phyloP scores from a whole-genome alignment of 1,139 yeast genomes.

The Nakaseomyces sp. region DNA sequence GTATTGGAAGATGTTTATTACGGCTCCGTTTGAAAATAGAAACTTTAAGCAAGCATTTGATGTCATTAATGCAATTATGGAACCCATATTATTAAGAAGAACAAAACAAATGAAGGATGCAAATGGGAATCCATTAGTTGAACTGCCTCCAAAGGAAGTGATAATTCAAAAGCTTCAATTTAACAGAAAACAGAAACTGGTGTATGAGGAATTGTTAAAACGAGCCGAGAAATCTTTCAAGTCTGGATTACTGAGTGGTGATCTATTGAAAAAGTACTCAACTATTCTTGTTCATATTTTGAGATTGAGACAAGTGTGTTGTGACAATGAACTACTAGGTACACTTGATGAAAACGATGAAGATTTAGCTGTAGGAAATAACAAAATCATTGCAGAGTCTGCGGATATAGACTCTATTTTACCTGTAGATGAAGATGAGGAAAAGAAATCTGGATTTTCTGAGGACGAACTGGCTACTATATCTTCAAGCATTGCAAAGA shows the following conservation, averaged over 20 bases:
- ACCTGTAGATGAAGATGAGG: slow-evolving; percentile 2
- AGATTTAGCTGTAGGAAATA: slow-evolving; percentile 28
- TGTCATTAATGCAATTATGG: slow-evolving; percentile 74
- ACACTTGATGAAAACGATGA: slow-evolving; percentile 32
- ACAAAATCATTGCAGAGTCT: slow-evolving; percentile 32
- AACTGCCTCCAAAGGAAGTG: slow-evolving; percentile 69
- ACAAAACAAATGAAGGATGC: slow-evolving; percentile 76
- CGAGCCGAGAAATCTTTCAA: slow-evolving; percentile 61
- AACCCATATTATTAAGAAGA: slow-evolving; percentile 74
- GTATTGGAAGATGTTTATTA: slow-evolving; percentile 83
- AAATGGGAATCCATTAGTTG: slow-evolving; percentile 69
- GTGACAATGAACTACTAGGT: slow-evolving; percentile 62
- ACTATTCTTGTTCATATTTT: slow-evolving; percentile 76
- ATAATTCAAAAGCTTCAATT: slow-evolving; percentile 58
- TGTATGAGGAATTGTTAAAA: slow-evolving; percentile 64
- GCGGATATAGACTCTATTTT: slow-evolving; percentile 9
- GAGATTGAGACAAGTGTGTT: slow-evolving; percentile 79
- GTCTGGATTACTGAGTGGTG: slow-evolving; percentile 56
- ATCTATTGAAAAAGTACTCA: slow-evolving; percentile 64
- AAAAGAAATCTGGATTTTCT: slow-evolving; percentile 10
- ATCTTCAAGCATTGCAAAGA: slow-evolving; percentile 31
- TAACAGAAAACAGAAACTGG: slow-evolving; percentile 52
- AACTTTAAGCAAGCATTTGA: slow-evolving; percentile 64
- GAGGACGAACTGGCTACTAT: slow-evolving; percentile 30
- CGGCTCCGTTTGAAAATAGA: slow-evolving; percentile 74